phyloP scores from a whole-genome alignment of 73 alveolate species.

The Durusdinium trenchii region DNA sequence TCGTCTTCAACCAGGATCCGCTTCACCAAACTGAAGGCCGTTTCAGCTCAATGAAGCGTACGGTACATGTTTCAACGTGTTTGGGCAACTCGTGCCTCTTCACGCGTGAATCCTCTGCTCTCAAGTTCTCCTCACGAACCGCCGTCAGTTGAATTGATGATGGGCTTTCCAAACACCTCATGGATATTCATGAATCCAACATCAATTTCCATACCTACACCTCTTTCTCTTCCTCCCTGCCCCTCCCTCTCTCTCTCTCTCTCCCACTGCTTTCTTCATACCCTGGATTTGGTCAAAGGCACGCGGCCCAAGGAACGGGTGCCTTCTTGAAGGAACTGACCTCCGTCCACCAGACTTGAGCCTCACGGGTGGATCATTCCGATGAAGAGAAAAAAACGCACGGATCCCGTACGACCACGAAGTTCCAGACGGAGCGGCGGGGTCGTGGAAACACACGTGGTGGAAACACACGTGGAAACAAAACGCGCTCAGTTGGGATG shows the following conservation, averaged over 20 bases:
- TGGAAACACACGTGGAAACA: background rate
- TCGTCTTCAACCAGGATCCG: constrained; percentile 81
- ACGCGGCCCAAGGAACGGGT: no score
- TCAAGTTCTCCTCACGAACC: constrained; percentile 33
- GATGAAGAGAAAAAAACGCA: background rate
- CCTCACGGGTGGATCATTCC: background rate
- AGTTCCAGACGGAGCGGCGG: no score
- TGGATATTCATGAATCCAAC: no score
- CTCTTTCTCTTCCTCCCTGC: no score
- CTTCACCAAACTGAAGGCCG: constrained; percentile 51
- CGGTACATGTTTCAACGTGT: background rate
- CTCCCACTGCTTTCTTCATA: no score
- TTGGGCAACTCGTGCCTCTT: constrained; percentile 4
- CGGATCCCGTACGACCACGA: no score
- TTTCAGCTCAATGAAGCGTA: background rate
- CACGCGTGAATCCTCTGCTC: constrained; percentile 35
- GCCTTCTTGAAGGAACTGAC: constrained; percentile 50
- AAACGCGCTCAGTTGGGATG: background rate
- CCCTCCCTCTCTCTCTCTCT: no score
- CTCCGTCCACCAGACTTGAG: constrained; percentile 66
- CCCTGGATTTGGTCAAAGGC: no score
- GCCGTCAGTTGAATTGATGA: no score
- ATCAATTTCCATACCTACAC: no score
- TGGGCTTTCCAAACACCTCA: no score
- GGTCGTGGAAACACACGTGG: no score